Base-by-base conservation (phyloP, 257 asterid species). In the Mentha longifolia region DNA sequence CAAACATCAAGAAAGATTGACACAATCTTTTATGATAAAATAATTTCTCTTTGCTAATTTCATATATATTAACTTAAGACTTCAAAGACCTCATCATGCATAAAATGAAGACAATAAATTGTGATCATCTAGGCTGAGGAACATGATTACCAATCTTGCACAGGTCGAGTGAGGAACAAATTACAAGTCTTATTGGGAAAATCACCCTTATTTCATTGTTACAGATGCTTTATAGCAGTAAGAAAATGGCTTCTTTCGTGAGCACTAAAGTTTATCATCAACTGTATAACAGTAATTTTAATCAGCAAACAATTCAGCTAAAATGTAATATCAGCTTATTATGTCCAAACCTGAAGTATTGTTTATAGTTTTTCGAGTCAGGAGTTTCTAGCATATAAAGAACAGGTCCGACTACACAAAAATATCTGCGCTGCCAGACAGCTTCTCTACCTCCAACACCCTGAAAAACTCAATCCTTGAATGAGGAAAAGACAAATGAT, bases 381-480 rank as follows among this genome's bases (percentile, higher is more conserved):
- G 97, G 93, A 76, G 68, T 74, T 65, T 89, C 98, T 35, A 94
- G 88, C 71, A 89, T 78, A 78, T 94, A 94, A 76, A 94, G 90
- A 73, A 77, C 85, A 65, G 96, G 90, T 77, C 99, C 99, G 76
- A 87, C 98, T 39, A 94, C 67, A 77, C 97, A 91, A 62, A 94
- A 76, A 79, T 91, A 94, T 86, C 96, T 88, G 69, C 91, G 89
- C 81, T 94, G 92, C 99, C 99, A 94, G 42, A 88, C 84, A 78
- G 97, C 99, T 79, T 94, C 99, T 87, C 99, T 83, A 72, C 99
- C 96, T 73, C 96, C 98, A 45, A 94, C 95, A 54, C 99, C 99
- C 99, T 94, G 72, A 73, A 79, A 74, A 73, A 73, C 62, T n/a
- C 59, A 37, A 54, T 12, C n/a, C 39, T 13, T 7, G 25, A 4